Conservation (phyloP, 129 eudicot species). For the Deinandra increscens region DNA sequence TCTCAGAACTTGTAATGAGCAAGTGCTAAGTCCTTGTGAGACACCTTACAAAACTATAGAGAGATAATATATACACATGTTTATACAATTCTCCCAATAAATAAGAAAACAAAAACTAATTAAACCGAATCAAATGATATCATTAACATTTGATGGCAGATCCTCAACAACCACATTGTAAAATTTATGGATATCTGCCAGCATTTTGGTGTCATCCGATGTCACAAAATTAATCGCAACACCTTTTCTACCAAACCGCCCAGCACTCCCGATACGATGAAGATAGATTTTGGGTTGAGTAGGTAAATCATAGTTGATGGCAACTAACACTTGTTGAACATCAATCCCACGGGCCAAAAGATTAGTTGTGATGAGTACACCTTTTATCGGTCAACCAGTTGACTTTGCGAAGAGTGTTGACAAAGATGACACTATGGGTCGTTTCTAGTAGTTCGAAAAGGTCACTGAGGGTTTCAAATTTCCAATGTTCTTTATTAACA, state of each 20-base stretch:
- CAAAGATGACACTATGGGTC: slow-evolving; percentile 71
- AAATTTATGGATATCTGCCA: slow-evolving; percentile 37
- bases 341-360: slow-evolving; percentile 76
- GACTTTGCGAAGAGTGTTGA: slow-evolving; percentile 68
- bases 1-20: too few relatives aligned
- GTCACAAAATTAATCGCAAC: slow-evolving; percentile 66
- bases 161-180: slow-evolving; percentile 34
- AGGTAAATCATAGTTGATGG: slow-evolving; percentile 66
- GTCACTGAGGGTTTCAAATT: slow-evolving; percentile 61
- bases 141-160: slow-evolving; percentile 35
- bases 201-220: slow-evolving; percentile 37
- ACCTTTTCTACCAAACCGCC: slow-evolving; percentile 68
- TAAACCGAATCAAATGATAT: too few relatives aligned
- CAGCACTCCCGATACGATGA: slow-evolving; percentile 58
- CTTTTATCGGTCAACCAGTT: slow-evolving; percentile 69
- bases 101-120: too few relatives aligned
- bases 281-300: slow-evolving; percentile 74
- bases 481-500: slow-evolving; percentile 64
- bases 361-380: slow-evolving; percentile 75
- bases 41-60: too few relatives aligned
- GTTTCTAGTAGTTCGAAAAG: slow-evolving; percentile 59
- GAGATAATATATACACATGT: too few relatives aligned
- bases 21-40: too few relatives aligned
- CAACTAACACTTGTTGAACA: slow-evolving; percentile 75
- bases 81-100: too few relatives aligned